Conservation (phyloP, 768 basidiomycete genomes). For the Hypholoma sublateritium region DNA sequence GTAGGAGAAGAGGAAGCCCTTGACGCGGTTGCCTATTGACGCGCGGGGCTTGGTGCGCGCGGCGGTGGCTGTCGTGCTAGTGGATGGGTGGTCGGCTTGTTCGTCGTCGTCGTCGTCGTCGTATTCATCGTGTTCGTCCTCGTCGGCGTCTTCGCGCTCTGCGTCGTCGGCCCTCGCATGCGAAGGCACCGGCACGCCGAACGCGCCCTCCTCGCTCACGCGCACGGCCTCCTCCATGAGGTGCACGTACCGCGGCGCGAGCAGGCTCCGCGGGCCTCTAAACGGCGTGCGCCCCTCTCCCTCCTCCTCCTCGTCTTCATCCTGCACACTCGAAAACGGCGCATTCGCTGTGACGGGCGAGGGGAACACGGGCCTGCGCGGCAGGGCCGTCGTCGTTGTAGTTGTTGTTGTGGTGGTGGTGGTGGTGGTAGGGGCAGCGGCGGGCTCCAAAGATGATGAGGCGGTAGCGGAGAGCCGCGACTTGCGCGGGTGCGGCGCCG, state of each 20-base stretch:
- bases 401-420: background rate
- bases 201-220: slow-evolving; percentile 26
- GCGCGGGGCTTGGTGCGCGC: too few relatives aligned
- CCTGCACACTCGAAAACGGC: slow-evolving; percentile 32
- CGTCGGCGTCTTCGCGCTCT: background rate
- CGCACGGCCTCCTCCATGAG: slow-evolving; percentile 54
- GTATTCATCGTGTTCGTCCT: background rate
- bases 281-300: slow-evolving; percentile 15
- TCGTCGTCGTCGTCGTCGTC: background rate
- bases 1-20: slow-evolving; percentile 61
- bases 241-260: slow-evolving; percentile 59
- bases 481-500: slow-evolving; percentile 24
- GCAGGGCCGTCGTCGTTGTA: background rate
- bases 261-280: slow-evolving; percentile 35
- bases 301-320: slow-evolving; percentile 10
- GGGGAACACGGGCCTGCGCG: slow-evolving; percentile 22
- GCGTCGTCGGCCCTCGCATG: background rate
- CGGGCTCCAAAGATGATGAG: background rate
- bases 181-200: background rate
- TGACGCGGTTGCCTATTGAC: slow-evolving; percentile 47
- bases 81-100: slow-evolving; percentile 14
- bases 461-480: slow-evolving; percentile 1
- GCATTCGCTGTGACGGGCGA: slow-evolving; percentile 23
- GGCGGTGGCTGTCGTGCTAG: slow-evolving; percentile 8
- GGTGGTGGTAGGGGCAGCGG: background rate